Conservation (phyloP, 495 filamentous ascomycete species). For the Antarctomyces pellizariae region DNA sequence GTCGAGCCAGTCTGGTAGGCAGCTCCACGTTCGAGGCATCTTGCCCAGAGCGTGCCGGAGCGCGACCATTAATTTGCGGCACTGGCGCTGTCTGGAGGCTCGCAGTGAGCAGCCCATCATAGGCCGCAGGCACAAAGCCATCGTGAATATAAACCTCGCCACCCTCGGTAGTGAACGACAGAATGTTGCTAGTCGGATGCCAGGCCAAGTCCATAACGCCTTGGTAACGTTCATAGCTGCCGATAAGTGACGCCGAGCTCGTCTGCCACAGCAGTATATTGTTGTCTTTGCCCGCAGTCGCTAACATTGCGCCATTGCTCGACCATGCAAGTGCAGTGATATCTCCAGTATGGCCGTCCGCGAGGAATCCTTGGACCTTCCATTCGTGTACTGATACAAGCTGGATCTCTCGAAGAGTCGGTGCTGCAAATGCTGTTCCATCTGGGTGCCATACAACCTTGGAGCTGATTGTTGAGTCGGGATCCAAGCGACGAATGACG, state of each 20-base stretch:
- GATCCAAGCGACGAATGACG: slow-evolving; percentile 53
- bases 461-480: slow-evolving; percentile 53
- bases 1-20: too few species aligned
- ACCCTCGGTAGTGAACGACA: slow-evolving; percentile 75
- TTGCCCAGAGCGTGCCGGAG: too few species aligned
- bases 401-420: slow-evolving; percentile 65
- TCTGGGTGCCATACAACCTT: slow-evolving; percentile 82
- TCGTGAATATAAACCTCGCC: slow-evolving; percentile 80
- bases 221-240: slow-evolving; percentile 47
- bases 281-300: slow-evolving; percentile 59
- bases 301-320: slow-evolving; percentile 75
- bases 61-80: too few species aligned
- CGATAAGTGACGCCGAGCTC: slow-evolving; percentile 56
- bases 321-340: slow-evolving; percentile 82
- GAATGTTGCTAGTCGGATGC: slow-evolving; percentile 72
- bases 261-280: slow-evolving; percentile 75
- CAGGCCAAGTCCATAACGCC: slow-evolving; percentile 69
- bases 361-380: slow-evolving; percentile 57
- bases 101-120: slow-evolving; percentile 31
- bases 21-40: too few species aligned
- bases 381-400: slow-evolving; percentile 70
- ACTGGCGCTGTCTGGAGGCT: slow-evolving; percentile 55
- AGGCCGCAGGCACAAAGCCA: slow-evolving; percentile 48
- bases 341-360: slow-evolving; percentile 58
- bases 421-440: slow-evolving; percentile 68